Base-by-base conservation (phyloP, 106 monocot species). In the Apostasia shenzhenica region DNA sequence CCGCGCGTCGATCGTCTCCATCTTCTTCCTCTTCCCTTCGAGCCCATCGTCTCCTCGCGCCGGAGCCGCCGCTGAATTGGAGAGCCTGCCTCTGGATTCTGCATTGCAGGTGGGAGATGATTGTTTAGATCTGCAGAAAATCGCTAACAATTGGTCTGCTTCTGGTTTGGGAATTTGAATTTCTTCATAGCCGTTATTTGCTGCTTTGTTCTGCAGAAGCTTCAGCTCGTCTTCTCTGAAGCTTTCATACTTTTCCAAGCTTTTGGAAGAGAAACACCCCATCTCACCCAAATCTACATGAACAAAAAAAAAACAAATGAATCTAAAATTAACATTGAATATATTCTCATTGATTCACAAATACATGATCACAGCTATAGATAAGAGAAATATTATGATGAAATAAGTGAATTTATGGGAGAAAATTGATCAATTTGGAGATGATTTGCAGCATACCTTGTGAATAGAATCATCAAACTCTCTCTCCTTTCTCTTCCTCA, bases 261-360 rank as follows among this genome's bases (percentile, higher is more conserved):
- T 37, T 48, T 65, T 65, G 49, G 65, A 65, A 65, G 48, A 14
- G 26, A 41, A 7, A 37, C 65, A 65, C 26, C 65, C 65, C 65
- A 65, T 65, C 65, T 65, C 26, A 26, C 26, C 26, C 26, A 26
- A 26, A 26, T 26, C 26, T 26, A 26, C 26, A 26, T 26, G 0
- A 26, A 26, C 26, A 26, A 26, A 26, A 26, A 26, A 26, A 26
- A 26, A 26, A 26, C 26, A 26, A 26, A 26, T 26, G 26, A 26
- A 26, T 26, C 26, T 26, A 26, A 26, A 26, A 26, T 26, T 26
- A 26, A 26, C 26, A 26, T 26, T 26, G 26, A 26, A 26, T 26
- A 26, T 26, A 26, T 26, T 26, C 26, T 26, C 26, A 26, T n/a
- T n/a, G n/a, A n/a, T 0, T 26, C 26, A 26, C 26, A 26, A 26